Evolutionary conservation across 306 rosid genomes (phyloP).

Genomic region (Vigna hirtella): DNA sequence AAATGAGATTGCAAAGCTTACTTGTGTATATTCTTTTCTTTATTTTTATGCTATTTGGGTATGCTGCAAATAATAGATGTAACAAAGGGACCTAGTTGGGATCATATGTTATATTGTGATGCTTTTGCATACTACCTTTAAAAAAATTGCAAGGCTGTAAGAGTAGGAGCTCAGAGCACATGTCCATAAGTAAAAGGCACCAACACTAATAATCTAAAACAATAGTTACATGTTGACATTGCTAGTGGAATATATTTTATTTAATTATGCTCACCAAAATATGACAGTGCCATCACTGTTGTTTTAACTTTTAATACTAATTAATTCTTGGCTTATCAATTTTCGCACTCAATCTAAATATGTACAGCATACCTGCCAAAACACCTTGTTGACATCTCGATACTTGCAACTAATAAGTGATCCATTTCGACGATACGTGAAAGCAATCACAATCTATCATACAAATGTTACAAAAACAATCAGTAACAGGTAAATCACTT

Average conservation of each 20-base stretch:
- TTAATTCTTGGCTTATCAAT: slow-evolving; percentile 25
- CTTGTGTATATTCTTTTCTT: too few species aligned
- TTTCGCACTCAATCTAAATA: slow-evolving; percentile 21
- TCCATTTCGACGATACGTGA: slow-evolving; percentile 72
- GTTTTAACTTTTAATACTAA: not conserved
- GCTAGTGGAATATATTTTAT: slow-evolving; percentile 1
- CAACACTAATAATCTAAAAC: not conserved
- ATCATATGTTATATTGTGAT: too few species aligned
- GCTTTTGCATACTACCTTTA: too few species aligned
- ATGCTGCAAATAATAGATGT: too few species aligned
- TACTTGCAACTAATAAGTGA: slow-evolving; percentile 86
- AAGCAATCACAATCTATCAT: slow-evolving; percentile 77
- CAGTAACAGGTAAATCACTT: slow-evolving; percentile 33
- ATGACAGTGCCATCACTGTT: slow-evolving; percentile 1
- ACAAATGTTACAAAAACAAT: slow-evolving; percentile 44
- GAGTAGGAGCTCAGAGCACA: not conserved
- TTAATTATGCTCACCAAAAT: slow-evolving; percentile 1
- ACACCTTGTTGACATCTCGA: slow-evolving; percentile 76
- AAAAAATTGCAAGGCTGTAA: not conserved
- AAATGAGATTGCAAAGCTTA: not conserved
- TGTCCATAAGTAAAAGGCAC: slow-evolving; percentile 13
- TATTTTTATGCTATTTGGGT: too few species aligned
- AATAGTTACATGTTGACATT: not conserved
- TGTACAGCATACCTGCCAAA: slow-evolving; percentile 84
- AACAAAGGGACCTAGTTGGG: too few species aligned